phyloP scores from a whole-genome alignment of 805 yeast genomes.

The Yarrowia sp. region DNA sequence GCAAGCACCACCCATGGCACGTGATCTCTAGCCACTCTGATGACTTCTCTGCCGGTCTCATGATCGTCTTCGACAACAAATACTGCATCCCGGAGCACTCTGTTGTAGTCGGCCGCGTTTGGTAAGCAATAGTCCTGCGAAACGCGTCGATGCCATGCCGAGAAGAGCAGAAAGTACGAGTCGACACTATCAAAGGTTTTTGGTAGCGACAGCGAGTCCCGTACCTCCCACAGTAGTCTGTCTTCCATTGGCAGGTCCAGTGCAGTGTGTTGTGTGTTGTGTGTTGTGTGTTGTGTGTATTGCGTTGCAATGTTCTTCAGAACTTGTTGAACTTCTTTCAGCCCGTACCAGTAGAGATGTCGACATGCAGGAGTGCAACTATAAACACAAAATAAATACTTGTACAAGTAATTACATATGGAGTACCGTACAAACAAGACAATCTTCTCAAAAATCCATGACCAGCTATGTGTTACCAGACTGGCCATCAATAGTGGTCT shows the following conservation, averaged over 20 bases:
- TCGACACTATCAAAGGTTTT: neutral
- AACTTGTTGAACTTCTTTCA: neutral
- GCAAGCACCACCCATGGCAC: neutral
- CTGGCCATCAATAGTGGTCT: too few species aligned
- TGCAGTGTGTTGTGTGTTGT: neutral
- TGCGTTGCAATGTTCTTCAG: neutral
- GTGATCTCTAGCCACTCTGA: neutral
- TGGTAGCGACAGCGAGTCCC: neutral
- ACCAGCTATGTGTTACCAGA: too few species aligned
- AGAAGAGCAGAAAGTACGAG: neutral
- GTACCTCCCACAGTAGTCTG: neutral
- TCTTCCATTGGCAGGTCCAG: neutral
- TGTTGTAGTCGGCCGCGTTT: neutral
- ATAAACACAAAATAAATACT: neutral
- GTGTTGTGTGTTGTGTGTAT: too few species aligned
- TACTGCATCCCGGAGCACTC: neutral
- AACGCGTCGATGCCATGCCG: constrained; percentile 1
- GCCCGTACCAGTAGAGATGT: neutral
- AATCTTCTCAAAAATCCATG: too few species aligned
- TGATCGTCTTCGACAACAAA: neutral
- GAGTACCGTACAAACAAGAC: too few species aligned
- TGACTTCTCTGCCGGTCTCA: neutral
- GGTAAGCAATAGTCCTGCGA: neutral
- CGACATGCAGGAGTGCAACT: neutral
- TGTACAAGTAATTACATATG: too few species aligned